phyloP scores from a whole-genome alignment of 805 yeast genomes.

The Komagataella kurtzmanii region DNA sequence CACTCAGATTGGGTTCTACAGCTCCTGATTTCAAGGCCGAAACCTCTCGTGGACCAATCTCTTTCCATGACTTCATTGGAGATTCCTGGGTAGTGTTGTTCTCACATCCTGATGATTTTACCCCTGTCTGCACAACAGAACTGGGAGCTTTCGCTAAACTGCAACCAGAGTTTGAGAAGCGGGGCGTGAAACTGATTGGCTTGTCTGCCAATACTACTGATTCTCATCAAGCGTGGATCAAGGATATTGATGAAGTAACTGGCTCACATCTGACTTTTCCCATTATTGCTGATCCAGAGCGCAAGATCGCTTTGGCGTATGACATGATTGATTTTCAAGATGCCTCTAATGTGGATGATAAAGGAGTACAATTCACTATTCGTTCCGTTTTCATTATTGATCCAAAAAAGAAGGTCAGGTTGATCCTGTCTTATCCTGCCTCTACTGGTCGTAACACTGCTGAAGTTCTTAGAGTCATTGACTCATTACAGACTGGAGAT shows the following conservation, averaged over 20 bases:
- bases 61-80: constrained; percentile 51
- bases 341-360: constrained; percentile 50
- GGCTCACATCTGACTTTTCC: constrained; percentile 50
- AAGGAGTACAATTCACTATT: constrained; percentile 53
- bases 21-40: constrained; percentile 61
- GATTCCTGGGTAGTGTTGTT: constrained; percentile 54
- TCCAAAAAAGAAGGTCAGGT: constrained; percentile 48
- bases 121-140: constrained; percentile 73
- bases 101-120: constrained; percentile 69
- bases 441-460: constrained; percentile 69
- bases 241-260: constrained; percentile 56
- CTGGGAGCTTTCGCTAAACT: constrained; percentile 63
- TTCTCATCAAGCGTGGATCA: constrained; percentile 55
- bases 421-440: constrained; percentile 57
- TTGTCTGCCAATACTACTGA: constrained; percentile 51
- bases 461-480: constrained; percentile 57
- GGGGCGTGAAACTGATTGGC: constrained; percentile 57
- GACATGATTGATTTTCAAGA: constrained; percentile 67
- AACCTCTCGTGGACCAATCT: constrained; percentile 48
- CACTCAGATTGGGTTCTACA: constrained; percentile 40
- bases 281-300: constrained; percentile 50
- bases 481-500: constrained; percentile 56
- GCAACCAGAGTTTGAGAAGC: constrained; percentile 53
- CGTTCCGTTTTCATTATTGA: constrained; percentile 65
- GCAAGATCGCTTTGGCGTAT: constrained; percentile 45